These are phyloP conservation scores for Ganoderma resinaceum DNA, from an alignment of 1,284 basidiomycete species.

Conservation along the genomic window DNA sequence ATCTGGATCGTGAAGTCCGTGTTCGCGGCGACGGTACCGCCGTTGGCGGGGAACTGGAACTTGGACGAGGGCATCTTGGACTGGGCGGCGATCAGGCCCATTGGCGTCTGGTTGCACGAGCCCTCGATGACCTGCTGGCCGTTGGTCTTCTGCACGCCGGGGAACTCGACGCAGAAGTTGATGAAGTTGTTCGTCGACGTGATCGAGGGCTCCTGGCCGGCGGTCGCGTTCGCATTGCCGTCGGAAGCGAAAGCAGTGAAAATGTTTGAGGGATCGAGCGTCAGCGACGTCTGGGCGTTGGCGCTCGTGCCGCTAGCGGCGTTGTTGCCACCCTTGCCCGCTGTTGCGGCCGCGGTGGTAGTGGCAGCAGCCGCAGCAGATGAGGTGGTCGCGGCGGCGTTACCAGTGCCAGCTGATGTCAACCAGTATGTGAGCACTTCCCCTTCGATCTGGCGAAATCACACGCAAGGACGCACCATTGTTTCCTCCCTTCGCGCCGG, in stretches of 20 bases:
- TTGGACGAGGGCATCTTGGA: slow-evolving; percentile 61
- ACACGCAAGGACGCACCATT: neutral
- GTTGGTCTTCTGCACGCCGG: slow-evolving; percentile 62
- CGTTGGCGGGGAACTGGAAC: slow-evolving; percentile 58
- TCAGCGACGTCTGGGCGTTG: slow-evolving; percentile 38
- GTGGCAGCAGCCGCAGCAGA: neutral
- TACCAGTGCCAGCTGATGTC: slow-evolving; percentile 2
- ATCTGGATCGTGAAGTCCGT: slow-evolving; percentile 57
- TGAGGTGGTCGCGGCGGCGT: slow-evolving; percentile 25
- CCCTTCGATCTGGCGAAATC: neutral
- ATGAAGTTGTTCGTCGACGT: slow-evolving; percentile 79
- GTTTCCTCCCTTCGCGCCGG: neutral
- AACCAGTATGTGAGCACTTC: neutral
- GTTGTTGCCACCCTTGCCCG: neutral
- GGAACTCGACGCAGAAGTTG: slow-evolving; percentile 65
- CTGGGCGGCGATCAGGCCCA: slow-evolving; percentile 57
- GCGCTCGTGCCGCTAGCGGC: slow-evolving; percentile 29
- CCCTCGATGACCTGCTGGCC: slow-evolving; percentile 63
- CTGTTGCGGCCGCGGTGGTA: neutral
- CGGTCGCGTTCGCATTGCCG: slow-evolving; percentile 51
- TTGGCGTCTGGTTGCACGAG: slow-evolving; percentile 67
- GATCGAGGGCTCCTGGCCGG: slow-evolving; percentile 62
- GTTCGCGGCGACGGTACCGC: slow-evolving; percentile 53
- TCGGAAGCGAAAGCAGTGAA: slow-evolving; percentile 58
- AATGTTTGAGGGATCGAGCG: slow-evolving; percentile 61